Conservation (phyloP, 139 green algal species). For the Chlorella ohadii region DNA sequence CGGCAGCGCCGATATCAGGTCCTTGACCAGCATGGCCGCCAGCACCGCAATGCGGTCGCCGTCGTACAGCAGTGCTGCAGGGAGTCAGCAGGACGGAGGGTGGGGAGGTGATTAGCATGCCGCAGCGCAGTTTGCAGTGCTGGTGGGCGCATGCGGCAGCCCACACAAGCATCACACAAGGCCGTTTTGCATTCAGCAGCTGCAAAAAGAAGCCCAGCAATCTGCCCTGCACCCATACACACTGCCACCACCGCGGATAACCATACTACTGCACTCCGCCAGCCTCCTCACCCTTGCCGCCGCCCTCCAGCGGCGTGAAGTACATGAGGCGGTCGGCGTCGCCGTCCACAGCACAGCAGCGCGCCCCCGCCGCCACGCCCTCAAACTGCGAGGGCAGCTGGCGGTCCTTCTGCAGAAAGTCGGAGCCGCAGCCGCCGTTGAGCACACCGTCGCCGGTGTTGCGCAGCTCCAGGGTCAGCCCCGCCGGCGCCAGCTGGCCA, state of each 20-base stretch:
- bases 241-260: too few relatives aligned
- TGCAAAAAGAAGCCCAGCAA: too few relatives aligned
- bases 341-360: conserved; percentile 83
- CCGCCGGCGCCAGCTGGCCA: conserved; percentile 41
- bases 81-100: not conserved
- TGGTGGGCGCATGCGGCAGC: too few relatives aligned
- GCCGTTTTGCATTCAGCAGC: too few relatives aligned
- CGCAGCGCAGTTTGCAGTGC: not conserved
- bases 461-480: conserved; percentile 60
- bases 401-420: conserved; percentile 96
- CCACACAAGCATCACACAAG: too few relatives aligned
- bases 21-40: conserved; percentile 68
- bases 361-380: conserved; percentile 29
- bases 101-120: not conserved
- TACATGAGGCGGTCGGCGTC: conserved; percentile 98
- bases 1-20: conserved; percentile 69
- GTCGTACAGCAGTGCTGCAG: conserved; percentile 80
- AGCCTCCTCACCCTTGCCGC: not conserved
- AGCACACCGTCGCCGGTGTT: conserved; percentile 64
- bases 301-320: conserved; percentile 64
- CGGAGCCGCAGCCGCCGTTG: conserved; percentile 90
- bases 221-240: too few relatives aligned
- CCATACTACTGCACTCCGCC: not conserved
- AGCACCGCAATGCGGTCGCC: conserved; percentile 95
- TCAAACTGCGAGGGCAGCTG: conserved; percentile 60